A percentile compares a stretch with the other conserved stretches of the same genome.
These are phyloP conservation scores for Botrytis paeoniae DNA, from an alignment of 2,329 filamentous ascomycete genomes.

Conservation along the genomic window DNA sequence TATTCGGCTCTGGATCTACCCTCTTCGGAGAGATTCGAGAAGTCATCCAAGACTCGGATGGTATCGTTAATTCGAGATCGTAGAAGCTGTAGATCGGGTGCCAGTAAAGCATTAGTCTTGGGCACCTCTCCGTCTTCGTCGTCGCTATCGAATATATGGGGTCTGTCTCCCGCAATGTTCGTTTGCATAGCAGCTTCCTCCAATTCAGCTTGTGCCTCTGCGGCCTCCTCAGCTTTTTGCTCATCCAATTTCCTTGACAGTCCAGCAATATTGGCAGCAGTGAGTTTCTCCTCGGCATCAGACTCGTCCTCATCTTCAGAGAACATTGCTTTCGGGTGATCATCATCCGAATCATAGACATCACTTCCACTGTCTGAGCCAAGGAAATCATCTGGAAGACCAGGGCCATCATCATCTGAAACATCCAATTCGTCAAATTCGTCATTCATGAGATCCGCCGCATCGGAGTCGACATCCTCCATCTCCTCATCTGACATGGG, in stretches of 20 bases:
- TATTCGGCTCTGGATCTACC: conserved; percentile 85
- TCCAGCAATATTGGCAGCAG: conserved; percentile 92
- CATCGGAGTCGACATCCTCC: conserved; percentile 44
- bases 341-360: conserved; percentile 48
- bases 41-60: conserved; percentile 85
- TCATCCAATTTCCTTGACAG: conserved; percentile 81
- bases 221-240: conserved; percentile 72
- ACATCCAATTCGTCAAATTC: conserved; percentile 41
- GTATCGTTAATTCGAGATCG: conserved; percentile 89
- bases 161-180: conserved; percentile 79
- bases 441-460: conserved; percentile 47
- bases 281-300: conserved; percentile 85
- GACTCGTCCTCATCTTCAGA: conserved; percentile 92
- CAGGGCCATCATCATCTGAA: conserved; percentile 38
- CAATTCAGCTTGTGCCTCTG: conserved; percentile 80
- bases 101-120: conserved; percentile 63
- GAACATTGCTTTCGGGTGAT: conserved; percentile 71
- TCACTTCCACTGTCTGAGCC: conserved; percentile 38
- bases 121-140: conserved; percentile 59
- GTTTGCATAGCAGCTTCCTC: conserved; percentile 85
- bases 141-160: conserved; percentile 61
- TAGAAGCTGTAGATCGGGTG: conserved; percentile 86
- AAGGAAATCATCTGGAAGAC: conserved; percentile 58
- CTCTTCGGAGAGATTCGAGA: conserved; percentile 75
- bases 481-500: conserved; percentile 42